phyloP scores from a whole-genome alignment of 202 grass and related monocot genomes.

The Tripidium arundinaceum region DNA sequence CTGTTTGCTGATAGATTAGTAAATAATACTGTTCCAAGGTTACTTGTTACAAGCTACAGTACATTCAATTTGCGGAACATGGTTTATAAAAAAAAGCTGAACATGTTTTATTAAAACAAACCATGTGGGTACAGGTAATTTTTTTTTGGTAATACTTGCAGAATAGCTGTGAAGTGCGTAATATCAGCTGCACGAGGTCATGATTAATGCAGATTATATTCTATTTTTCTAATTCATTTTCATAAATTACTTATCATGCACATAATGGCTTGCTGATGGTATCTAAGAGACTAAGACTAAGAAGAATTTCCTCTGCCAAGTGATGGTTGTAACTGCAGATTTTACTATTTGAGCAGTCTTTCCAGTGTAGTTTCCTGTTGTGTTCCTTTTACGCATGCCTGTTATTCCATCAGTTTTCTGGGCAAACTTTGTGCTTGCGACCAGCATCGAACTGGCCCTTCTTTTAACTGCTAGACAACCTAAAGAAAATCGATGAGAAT shows the following conservation, averaged over 20 bases:
- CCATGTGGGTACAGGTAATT: not conserved
- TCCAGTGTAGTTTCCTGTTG: too few species aligned
- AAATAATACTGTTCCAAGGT: not conserved
- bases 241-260: not conserved
- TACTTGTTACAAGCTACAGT: not conserved
- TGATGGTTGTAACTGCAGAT: conserved; percentile 1
- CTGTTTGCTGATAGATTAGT: not conserved
- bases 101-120: not conserved
- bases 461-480: not conserved
- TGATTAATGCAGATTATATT: not conserved
- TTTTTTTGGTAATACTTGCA: not conserved
- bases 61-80: not conserved
- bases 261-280: not conserved
- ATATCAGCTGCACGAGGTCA: not conserved
- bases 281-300: not conserved
- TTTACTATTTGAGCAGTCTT: not conserved
- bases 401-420: conserved; percentile 1
- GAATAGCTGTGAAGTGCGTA: too few species aligned
- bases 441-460: not conserved
- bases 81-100: too few species aligned
- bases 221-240: not conserved
- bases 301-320: not conserved
- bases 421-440: conserved; percentile 18
- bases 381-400: not conserved
- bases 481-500: not conserved